Percentiles rank a stretch among this genome's conserved stretches.
Evolutionary conservation across 2,329 filamentous ascomycete species (phyloP).

Genomic region (Phialophora tarda): DNA sequence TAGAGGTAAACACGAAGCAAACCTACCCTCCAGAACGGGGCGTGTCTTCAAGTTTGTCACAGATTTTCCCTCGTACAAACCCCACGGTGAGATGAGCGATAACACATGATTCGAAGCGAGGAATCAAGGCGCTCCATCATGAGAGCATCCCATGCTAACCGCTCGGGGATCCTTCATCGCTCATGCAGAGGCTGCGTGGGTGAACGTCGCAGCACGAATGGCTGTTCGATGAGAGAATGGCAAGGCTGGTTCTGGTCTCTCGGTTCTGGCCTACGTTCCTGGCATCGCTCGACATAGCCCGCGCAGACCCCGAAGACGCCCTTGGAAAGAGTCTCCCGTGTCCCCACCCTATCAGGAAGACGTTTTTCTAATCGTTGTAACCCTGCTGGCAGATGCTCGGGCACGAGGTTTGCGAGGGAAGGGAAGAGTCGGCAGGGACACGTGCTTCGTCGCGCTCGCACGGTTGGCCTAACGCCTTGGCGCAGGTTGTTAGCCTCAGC

Average conservation of each 20-base stretch:
- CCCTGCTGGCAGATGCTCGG: conserved; percentile 1
- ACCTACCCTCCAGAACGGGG: background rate
- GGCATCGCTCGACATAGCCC: background rate
- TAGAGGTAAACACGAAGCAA: conserved; percentile 1
- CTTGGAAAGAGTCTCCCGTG: background rate
- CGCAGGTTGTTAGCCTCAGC: background rate
- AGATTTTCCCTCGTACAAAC: background rate
- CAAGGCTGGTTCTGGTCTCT: conserved; percentile 14
- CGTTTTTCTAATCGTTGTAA: conserved; percentile 6
- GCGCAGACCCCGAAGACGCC: background rate
- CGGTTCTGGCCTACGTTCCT: background rate
- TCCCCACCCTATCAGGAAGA: conserved; percentile 12
- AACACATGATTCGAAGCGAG: background rate
- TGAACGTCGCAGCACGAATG: conserved; percentile 10
- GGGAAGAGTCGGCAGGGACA: background rate
- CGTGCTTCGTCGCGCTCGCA: conserved; percentile 4
- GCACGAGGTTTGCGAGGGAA: conserved; percentile 10
- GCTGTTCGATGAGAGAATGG: conserved; percentile 5
- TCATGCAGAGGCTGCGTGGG: background rate
- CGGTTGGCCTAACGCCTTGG: conserved; percentile 19
- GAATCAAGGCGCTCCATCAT: background rate
- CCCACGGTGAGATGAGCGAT: background rate
- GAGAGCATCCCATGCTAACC: background rate
- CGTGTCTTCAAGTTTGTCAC: background rate
- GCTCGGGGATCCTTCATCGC: background rate